Base-by-base conservation (phyloP, 2,329 filamentous ascomycete genomes). In the Colletotrichum shisoi region DNA sequence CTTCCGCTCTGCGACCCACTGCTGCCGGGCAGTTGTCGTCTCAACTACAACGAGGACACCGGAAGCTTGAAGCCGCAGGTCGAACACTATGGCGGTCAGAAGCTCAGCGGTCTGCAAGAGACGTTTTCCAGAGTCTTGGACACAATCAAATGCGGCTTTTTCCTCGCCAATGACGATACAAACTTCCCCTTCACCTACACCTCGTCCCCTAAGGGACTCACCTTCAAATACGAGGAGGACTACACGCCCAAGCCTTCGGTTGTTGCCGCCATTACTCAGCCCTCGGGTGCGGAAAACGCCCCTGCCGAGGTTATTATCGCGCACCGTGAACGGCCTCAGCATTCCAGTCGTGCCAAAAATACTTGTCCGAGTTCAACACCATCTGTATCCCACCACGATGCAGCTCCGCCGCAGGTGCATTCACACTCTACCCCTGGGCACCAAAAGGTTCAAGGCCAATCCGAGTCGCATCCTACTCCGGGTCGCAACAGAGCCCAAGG, bases 61-160 rank as follows among this genome's bases (percentile, higher is more conserved):
- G 74, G 74, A 45, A 51, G 57, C n/a, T 61, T 74, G 54, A 84
- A 84, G 69, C 78, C 80, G 34, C 77, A 78, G 48, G 74, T 78
- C 52, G 24, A 80, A 82, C 72, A 76, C 75, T n/a, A 68, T 3
- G 48, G 48, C 12, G 68, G 66, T 15, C 46, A 52, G 49, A 49
- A 39, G 8, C 48, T 63, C 11, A 39, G 59, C 42, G 19, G 37
- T 34, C 62, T 61, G 7, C 40, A 56, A 39, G 68, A 69, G 44
- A 64, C 45, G 24, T 67, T 81, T 62, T 82, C 82, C 64, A 79
- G 84, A 40, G 79, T 82, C 13, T 74, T 85, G 53, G 83, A 85
- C 54, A 79, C 83, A 53, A 74, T 84, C 15, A 79, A 79, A 56
- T 84, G 82, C 68, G 84, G 81, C 17, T 79, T 83, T 52, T 80